Conservation (phyloP, 495 filamentous ascomycete genomes). For the Aspergillus egyptiacus region DNA sequence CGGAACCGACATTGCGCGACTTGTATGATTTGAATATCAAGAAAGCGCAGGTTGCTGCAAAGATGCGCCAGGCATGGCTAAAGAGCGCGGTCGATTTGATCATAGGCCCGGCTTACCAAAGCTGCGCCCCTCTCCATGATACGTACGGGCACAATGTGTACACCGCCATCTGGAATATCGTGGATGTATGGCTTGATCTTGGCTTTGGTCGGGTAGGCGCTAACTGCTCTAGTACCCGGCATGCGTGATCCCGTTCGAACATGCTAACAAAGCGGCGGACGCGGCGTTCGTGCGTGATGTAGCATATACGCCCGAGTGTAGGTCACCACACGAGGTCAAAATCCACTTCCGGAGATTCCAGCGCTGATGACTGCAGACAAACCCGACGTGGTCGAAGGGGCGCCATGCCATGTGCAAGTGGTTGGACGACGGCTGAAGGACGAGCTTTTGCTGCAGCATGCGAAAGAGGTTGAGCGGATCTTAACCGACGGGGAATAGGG, state of each 20-base stretch:
- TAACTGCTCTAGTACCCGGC: slow-evolving; percentile 27
- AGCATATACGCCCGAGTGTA: slow-evolving; percentile 19
- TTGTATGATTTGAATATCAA: slow-evolving; percentile 20
- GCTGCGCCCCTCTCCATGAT: slow-evolving; percentile 43
- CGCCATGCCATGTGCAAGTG: slow-evolving; percentile 28
- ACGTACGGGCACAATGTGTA: slow-evolving; percentile 42
- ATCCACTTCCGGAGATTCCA: neutral
- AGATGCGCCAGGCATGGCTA: slow-evolving; percentile 24
- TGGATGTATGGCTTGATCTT: slow-evolving; percentile 39
- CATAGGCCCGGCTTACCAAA: slow-evolving; percentile 41
- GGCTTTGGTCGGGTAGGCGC: neutral
- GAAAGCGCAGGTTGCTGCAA: slow-evolving; percentile 8
- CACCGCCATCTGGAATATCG: slow-evolving; percentile 45
- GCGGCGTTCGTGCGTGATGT: slow-evolving; percentile 18
- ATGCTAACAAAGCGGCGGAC: slow-evolving; percentile 17
- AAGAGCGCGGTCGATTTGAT: slow-evolving; percentile 39
- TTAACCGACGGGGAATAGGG: neutral
- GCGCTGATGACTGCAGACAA: slow-evolving; percentile 12
- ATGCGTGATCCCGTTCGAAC: slow-evolving; percentile 30
- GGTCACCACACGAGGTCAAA: too few relatives aligned
- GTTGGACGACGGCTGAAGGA: slow-evolving; percentile 25
- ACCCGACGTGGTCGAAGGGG: slow-evolving; percentile 20
- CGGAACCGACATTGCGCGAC: slow-evolving; percentile 24
- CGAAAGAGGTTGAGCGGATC: slow-evolving; percentile 16
- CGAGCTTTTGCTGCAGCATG: slow-evolving; percentile 20